These are phyloP conservation scores for Diaporthe ilicicola DNA, from an alignment of 2,329 filamentous ascomycete genomes.

Conservation along the genomic window DNA sequence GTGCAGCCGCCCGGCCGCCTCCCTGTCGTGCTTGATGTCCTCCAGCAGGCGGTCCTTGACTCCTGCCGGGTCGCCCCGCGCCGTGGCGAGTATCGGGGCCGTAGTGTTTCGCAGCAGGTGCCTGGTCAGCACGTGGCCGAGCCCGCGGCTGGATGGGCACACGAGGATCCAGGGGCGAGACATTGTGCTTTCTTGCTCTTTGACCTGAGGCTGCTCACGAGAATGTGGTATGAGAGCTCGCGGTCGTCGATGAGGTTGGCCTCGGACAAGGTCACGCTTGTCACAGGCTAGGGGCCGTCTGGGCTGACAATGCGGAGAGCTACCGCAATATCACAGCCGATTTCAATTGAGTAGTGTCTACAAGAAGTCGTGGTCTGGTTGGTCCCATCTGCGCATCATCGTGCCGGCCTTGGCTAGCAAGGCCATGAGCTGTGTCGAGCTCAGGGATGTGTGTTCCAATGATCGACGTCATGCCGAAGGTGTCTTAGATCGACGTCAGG, in stretches of 20 bases:
- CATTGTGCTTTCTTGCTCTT: slow-evolving; percentile 40
- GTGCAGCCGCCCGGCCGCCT: slow-evolving; percentile 46
- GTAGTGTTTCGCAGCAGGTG: slow-evolving; percentile 57
- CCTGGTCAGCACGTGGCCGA: slow-evolving; percentile 57
- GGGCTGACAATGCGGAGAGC: not conserved
- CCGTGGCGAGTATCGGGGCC: slow-evolving; percentile 57
- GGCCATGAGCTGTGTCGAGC: slow-evolving; percentile 6
- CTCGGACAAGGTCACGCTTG: not conserved
- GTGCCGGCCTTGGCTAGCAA: not conserved
- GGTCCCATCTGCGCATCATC: not conserved
- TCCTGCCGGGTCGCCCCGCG: slow-evolving; percentile 47
- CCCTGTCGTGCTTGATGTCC: slow-evolving; percentile 38
- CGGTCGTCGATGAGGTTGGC: not conserved
- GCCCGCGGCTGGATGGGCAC: slow-evolving; percentile 57
- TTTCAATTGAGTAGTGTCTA: not conserved
- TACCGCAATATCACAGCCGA: not conserved
- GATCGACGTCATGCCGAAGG: slow-evolving; percentile 21
- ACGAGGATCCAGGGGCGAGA: slow-evolving; percentile 60
- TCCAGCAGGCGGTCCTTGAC: slow-evolving; percentile 47
- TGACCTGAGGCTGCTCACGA: not conserved
- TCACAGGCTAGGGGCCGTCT: not conserved
- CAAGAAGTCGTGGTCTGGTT: not conserved
- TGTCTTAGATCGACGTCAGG: slow-evolving; percentile 12
- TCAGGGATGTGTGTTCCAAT: not conserved
- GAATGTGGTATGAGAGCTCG: not conserved